Evolutionary conservation across 345 rosid species (phyloP), one percentile per base, ranked within the genome.

Genomic region (Populus pruinosa): DNA sequence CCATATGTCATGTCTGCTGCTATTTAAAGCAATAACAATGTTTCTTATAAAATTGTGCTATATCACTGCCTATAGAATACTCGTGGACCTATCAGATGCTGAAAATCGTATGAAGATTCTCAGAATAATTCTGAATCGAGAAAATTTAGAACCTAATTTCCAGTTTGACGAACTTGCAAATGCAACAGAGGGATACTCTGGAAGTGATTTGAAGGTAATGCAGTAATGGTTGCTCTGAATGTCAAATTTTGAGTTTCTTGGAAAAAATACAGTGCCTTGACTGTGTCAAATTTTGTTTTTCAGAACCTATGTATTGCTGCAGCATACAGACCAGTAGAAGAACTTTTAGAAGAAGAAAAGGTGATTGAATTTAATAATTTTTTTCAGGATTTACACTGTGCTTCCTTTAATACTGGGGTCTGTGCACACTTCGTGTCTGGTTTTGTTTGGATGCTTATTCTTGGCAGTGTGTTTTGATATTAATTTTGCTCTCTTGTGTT

Each of bases 261-360:
- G 14, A 59, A 59, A 11, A 59, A n/a, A 59, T 9, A 9, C 1
- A 56, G 25, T 10, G 14, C 27, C 63, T 43, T 6, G 69, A 31
- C 47, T 17, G 39, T 70, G 33, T 66, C n/a, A 6, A 73, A 23
- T 71, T 80, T 77, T 72, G 36, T 59, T 80, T 64, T 73, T 78
- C 88, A 96, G 98, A 96, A 96, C 82, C 93, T 96, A 50, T 96
- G 98, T 83, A 87, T 94, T 71, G 97, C 99, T 56, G 97, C 98
- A 80, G 97, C 99, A 21, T 96, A 96, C 87, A 85, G 93, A 79
- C 99, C 99, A 31, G 97, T 94, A n/a, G 97, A 96, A 83, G 98
- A 96, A 81, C 87, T 96, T 84, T 76, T 94, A 72, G 95, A 91
- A 80, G 84, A 87, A 72, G 99, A 92, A 89, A 89, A 87, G 96